Evolutionary conservation across 768 basidiomycete species (phyloP).

Genomic region (Xerocomellus amylosporus): DNA sequence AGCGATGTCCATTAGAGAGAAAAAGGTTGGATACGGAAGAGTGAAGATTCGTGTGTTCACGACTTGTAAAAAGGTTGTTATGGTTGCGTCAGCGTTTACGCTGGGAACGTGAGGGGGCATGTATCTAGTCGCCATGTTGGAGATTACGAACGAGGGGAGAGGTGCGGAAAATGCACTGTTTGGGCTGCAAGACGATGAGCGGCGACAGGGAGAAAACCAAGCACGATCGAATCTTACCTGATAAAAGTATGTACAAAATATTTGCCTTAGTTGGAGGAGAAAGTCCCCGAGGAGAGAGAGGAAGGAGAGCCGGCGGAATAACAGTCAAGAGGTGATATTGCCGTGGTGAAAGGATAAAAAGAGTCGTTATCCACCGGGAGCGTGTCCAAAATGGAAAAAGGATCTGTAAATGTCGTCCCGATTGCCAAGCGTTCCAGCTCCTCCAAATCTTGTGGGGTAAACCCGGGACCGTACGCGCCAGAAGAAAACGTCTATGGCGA

Average conservation of each 20-base stretch:
- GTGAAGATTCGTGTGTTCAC: slow-evolving; percentile 1
- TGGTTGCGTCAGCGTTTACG: background rate
- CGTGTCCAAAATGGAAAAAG: slow-evolving; percentile 13
- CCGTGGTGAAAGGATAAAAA: background rate
- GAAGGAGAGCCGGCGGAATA: slow-evolving; percentile 13
- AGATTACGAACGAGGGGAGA: background rate
- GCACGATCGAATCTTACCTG: background rate
- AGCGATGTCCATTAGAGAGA: slow-evolving; percentile 8
- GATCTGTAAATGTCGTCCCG: slow-evolving; percentile 24
- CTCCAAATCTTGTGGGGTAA: slow-evolving; percentile 10
- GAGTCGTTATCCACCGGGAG: background rate
- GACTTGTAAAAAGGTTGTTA: background rate
- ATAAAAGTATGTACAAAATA: background rate
- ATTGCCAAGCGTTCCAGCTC: slow-evolving; percentile 19
- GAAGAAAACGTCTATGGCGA: background rate
- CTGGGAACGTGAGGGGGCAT: slow-evolving; percentile 4
- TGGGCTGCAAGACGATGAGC: background rate
- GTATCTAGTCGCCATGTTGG: background rate
- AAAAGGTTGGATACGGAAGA: background rate
- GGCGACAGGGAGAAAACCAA: background rate
- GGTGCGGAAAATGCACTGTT: background rate
- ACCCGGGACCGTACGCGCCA: background rate
- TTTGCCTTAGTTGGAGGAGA: slow-evolving; percentile 1
- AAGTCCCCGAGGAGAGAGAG: slow-evolving; percentile 9
- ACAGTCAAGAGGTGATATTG: slow-evolving; percentile 23